Evolutionary conservation across 805 yeast genomes (phyloP).

Genomic region (Henningerozyma blattae): DNA sequence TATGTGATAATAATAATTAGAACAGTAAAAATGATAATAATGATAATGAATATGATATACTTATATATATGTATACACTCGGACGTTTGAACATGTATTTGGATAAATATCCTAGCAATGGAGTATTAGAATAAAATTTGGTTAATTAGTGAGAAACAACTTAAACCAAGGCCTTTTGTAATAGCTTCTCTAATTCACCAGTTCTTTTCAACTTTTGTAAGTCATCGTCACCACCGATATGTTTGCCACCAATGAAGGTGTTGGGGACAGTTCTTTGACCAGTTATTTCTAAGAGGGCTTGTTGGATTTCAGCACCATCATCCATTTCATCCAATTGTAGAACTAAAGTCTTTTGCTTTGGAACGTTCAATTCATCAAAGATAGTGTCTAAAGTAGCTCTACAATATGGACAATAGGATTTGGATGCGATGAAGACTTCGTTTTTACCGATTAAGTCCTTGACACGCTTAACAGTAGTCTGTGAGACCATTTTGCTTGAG

Average conservation of each 20-base stretch:
- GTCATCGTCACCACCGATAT: conserved; percentile 92
- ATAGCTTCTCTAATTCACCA: conserved; percentile 42
- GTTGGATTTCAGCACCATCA: conserved; percentile 79
- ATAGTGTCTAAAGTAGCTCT: conserved; percentile 32
- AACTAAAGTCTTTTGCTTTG: conserved; percentile 27
- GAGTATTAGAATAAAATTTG: no score
- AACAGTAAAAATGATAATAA: no score
- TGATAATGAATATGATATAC: no score
- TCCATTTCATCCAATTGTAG: conserved; percentile 36
- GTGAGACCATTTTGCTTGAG: conserved; percentile 38
- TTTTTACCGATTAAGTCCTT: conserved; percentile 51
- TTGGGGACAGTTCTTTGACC: conserved; percentile 94
- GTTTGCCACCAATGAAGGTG: conserved; percentile 80
- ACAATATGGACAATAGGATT: conserved; percentile 63
- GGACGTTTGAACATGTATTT: no score
- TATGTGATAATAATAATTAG: no score
- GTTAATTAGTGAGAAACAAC: no score
- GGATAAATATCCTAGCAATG: no score
- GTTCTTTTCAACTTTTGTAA: conserved; percentile 55
- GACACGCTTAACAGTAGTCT: conserved; percentile 44
- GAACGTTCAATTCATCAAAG: conserved; percentile 31
- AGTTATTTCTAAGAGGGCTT: conserved; percentile 60
- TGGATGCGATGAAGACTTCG: conserved; percentile 71
- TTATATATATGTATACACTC: no score
- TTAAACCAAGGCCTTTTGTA: conserved; percentile 9